Base-by-base conservation (phyloP, 805 yeast species). In the Candida chauliodis region DNA sequence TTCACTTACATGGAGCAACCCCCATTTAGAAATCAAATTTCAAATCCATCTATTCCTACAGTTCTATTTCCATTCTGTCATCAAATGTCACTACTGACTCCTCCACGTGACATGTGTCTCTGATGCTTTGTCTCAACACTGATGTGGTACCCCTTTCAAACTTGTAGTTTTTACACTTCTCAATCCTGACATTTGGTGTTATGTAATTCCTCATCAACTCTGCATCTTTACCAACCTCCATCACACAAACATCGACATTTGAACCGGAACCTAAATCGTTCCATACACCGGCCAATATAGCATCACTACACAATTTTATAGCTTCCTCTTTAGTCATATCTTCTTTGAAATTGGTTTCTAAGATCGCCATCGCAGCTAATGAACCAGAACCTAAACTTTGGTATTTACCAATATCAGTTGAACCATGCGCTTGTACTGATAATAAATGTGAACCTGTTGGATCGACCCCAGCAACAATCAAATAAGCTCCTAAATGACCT, bases 211-310 rank as follows among this genome's bases (percentile, higher is more conserved):
- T 79, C 59, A 76, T 70, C 40, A 91, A 73, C 45, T 75, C 78
- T 8, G 98, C 96, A 60, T 87, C 95, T 58, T 86, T 80, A 45
- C 93, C 96, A 29, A 76, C 69, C 66, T 91, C 97, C 95, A 93
- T 88, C 13, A 93, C 98, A 71, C 98, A 93, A 46, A 93, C 71
- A 60, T 93, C 99, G 25, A 93, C 98, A 57, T 93, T 93, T 20
- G 99, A 93, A 59, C 99, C 99, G 1, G 98, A 91, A 35, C 99
- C 99, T 57, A 91, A 76, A 73, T 93, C 99, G 64, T 93, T 93
- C 96, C 96, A 93, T 55, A 93, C 91, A 76, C 99, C 99, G 13
- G 96, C 88, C 66, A 87, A 86, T 55, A 93, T 93, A 18, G 98
- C 98, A 49, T 86, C 89, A 3, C 96, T 71, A 45, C 96, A 91